phyloP scores from a whole-genome alignment of 23 red algal genomes.

The Rhodosorus marinus region DNA sequence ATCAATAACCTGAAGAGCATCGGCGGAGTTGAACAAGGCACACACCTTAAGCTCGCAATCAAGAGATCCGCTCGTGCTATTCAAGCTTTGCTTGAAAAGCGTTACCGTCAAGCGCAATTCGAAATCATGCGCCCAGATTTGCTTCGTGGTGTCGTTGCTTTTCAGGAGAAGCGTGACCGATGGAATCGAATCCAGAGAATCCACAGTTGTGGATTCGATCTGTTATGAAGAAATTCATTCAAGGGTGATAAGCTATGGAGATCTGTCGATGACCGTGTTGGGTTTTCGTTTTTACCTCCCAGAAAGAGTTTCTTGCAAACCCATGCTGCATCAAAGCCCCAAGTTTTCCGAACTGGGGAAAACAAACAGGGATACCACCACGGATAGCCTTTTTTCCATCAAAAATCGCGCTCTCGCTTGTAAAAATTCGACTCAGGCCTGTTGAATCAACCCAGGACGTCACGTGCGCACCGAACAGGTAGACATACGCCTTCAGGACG shows the following conservation, averaged over 20 bases:
- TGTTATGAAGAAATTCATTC: slow-evolving; percentile 7
- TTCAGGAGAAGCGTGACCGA: slow-evolving; percentile 5
- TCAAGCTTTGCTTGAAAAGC: too few relatives aligned
- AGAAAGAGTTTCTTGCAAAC: slow-evolving; percentile 39
- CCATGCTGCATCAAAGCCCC: slow-evolving; percentile 49
- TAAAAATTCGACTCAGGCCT: slow-evolving; percentile 22
- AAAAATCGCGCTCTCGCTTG: slow-evolving; percentile 41
- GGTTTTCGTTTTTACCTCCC: slow-evolving; percentile 24
- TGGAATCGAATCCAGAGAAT: slow-evolving; percentile 8
- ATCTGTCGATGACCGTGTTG: not conserved
- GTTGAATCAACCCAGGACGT: slow-evolving; percentile 55
- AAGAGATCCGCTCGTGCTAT: not conserved
- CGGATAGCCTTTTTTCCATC: slow-evolving; percentile 69
- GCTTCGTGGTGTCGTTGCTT: slow-evolving; percentile 5
- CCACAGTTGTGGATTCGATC: too few relatives aligned
- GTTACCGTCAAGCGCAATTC: slow-evolving; percentile 5
- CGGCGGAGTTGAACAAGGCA: not conserved
- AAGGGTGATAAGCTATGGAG: slow-evolving; percentile 6
- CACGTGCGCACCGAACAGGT: slow-evolving; percentile 74
- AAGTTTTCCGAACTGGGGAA: slow-evolving; percentile 78
- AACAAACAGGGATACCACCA: slow-evolving; percentile 89
- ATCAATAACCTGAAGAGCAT: too few relatives aligned
- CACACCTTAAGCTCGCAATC: not conserved
- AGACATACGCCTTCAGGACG: slow-evolving; percentile 11
- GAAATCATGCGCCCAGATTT: slow-evolving; percentile 1